phyloP scores from a whole-genome alignment of 1,139 yeast species.

The Yamadazyma membranifaciens region DNA sequence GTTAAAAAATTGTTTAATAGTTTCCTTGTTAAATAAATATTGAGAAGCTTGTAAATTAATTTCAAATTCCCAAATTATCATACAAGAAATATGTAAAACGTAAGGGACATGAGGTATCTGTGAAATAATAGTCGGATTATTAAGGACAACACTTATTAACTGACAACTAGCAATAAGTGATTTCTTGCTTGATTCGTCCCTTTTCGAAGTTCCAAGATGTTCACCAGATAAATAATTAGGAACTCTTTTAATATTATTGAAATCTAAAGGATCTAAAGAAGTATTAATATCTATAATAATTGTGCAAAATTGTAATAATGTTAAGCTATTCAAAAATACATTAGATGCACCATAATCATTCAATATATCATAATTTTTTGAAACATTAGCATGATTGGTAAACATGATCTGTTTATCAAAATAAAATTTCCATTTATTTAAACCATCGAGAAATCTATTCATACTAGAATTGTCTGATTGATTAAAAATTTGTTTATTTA shows the following conservation, averaged over 20 bases:
- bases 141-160: slow-evolving; percentile 14
- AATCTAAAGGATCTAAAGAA: background rate
- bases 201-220: slow-evolving; percentile 16
- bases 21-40: background rate
- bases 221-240: background rate
- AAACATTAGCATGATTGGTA: slow-evolving; percentile 1
- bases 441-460: slow-evolving; percentile 27
- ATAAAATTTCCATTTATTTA: slow-evolving; percentile 36
- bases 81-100: slow-evolving; percentile 16
- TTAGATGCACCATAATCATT: slow-evolving; percentile 21
- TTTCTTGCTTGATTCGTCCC: slow-evolving; percentile 18
- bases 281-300: slow-evolving; percentile 11
- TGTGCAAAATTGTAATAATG: slow-evolving; percentile 17
- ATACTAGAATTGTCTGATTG: background rate
- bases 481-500: background rate
- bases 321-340: slow-evolving; percentile 21
- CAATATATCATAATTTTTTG: slow-evolving; percentile 4
- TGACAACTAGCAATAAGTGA: slow-evolving; percentile 22
- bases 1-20: background rate
- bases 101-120: slow-evolving; percentile 20
- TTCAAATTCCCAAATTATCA: slow-evolving; percentile 21
- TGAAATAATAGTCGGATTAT: slow-evolving; percentile 17
- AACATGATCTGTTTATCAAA: slow-evolving; percentile 31
- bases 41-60: background rate
- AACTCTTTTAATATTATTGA: background rate